Percentiles rank a stretch among this genome's conserved stretches.
Conservation (phyloP, 139 green algal genomes). For the Tetraselmis chui region DNA sequence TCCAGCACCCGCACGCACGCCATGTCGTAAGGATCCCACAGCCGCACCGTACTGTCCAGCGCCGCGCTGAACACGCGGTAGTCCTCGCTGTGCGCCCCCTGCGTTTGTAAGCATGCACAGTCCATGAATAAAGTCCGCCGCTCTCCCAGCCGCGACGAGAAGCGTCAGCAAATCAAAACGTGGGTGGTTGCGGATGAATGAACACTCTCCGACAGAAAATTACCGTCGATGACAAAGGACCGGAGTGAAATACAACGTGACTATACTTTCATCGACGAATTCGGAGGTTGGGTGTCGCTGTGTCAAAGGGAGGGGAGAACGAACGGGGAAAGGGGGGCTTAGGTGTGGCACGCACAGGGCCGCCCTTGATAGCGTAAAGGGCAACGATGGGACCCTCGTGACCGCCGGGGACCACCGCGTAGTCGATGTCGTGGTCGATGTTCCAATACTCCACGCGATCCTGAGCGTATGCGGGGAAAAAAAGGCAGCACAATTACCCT, state of each 20-base stretch:
- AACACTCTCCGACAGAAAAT: too few species aligned
- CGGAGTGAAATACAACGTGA: too few species aligned
- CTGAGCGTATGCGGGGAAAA: too few species aligned
- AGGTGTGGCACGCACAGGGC: slow-evolving; percentile 36
- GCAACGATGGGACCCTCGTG: slow-evolving; percentile 45
- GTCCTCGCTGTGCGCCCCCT: slow-evolving; percentile 10
- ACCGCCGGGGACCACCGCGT: slow-evolving; percentile 45
- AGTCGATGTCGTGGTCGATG: slow-evolving; percentile 46
- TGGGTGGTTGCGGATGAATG: too few species aligned
- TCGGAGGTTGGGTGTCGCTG: too few species aligned
- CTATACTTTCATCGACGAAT: too few species aligned
- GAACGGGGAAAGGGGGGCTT: too few species aligned
- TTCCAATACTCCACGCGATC: slow-evolving; percentile 17
- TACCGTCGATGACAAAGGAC: too few species aligned
- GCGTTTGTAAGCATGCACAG: not conserved
- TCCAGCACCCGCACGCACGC: slow-evolving; percentile 40
- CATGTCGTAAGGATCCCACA: slow-evolving; percentile 63
- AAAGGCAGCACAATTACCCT: too few species aligned
- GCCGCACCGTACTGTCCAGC: slow-evolving; percentile 34
- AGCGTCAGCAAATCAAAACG: too few species aligned
- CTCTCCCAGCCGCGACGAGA: not conserved
- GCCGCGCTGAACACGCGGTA: slow-evolving; percentile 28
- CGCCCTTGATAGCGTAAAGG: slow-evolving; percentile 41
- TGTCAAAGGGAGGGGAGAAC: too few species aligned
- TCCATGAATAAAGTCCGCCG: not conserved